These are phyloP conservation scores for Vachellia collinsii DNA, from an alignment of 306 rosid species.

Conservation along the genomic window DNA sequence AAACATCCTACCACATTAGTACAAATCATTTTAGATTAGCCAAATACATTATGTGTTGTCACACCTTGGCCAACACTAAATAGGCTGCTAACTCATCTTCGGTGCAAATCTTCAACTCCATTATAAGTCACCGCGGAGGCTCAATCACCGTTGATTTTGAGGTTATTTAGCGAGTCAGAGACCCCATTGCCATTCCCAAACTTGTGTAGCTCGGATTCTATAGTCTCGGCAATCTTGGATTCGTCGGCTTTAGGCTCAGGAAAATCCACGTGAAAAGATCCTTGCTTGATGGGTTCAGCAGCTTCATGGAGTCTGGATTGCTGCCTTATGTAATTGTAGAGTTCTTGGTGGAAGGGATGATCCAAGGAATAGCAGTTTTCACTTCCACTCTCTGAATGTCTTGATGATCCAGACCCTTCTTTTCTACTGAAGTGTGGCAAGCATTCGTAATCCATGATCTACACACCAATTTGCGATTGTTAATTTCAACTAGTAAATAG, in stretches of 20 bases:
- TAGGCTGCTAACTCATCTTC: slow-evolving; percentile 15
- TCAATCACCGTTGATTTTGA: slow-evolving; percentile 49
- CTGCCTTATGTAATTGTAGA: slow-evolving; percentile 72
- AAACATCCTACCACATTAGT: slow-evolving; percentile 39
- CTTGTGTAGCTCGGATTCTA: slow-evolving; percentile 68
- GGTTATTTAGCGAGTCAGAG: slow-evolving; percentile 44
- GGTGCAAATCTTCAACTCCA: slow-evolving; percentile 12
- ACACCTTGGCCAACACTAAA: background rate
- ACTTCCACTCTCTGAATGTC: slow-evolving; percentile 48
- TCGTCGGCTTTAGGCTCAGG: slow-evolving; percentile 66
- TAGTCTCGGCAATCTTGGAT: slow-evolving; percentile 54
- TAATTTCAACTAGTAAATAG: slow-evolving; percentile 31
- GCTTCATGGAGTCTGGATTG: slow-evolving; percentile 54
- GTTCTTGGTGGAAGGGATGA: slow-evolving; percentile 85
- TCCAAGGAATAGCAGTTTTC: slow-evolving; percentile 78
- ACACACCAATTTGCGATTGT: slow-evolving; percentile 44
- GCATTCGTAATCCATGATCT: slow-evolving; percentile 87
- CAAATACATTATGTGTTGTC: background rate
- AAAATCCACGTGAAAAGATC: slow-evolving; percentile 81
- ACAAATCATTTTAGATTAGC: slow-evolving; percentile 12
- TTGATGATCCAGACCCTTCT: slow-evolving; percentile 85
- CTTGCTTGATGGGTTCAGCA: slow-evolving; percentile 64
- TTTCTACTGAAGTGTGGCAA: slow-evolving; percentile 88
- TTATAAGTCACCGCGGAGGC: background rate
- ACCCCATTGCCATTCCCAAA: slow-evolving; percentile 52